Conservation (phyloP, 1,139 yeast genomes). For the Pichia sp. region DNA sequence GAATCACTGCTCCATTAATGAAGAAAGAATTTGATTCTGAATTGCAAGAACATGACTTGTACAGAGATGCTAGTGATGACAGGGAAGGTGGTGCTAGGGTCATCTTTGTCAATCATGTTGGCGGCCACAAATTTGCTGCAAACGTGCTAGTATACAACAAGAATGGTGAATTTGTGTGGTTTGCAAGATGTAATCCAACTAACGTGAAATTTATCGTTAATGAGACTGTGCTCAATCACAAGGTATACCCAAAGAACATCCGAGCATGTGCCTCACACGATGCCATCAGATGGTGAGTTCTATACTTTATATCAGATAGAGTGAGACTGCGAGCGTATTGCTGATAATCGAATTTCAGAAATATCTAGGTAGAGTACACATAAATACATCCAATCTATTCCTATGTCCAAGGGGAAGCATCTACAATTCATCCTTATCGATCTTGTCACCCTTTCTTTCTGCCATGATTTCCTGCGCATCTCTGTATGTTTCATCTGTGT, state of each 20-base stretch:
- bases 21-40: conserved; percentile 70
- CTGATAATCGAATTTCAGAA: too few relatives aligned
- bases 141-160: conserved; percentile 71
- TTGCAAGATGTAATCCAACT: conserved; percentile 76
- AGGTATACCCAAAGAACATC: conserved; percentile 66
- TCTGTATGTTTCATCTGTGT: conserved; percentile 17
- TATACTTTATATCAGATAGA: too few relatives aligned
- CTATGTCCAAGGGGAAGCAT: too few relatives aligned
- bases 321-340: too few relatives aligned
- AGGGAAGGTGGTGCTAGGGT: conserved; percentile 71
- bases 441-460: conserved; percentile 5
- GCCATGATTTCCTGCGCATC: conserved; percentile 10
- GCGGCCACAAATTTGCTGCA: conserved; percentile 93
- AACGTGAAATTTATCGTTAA: conserved; percentile 71
- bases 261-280: conserved; percentile 52
- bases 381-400: too few relatives aligned
- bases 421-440: conserved; percentile 18
- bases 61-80: conserved; percentile 67
- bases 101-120: conserved; percentile 73
- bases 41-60: conserved; percentile 59
- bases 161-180: conserved; percentile 77
- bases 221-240: conserved; percentile 61
- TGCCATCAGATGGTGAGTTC: conserved; percentile 50
- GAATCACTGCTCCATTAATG: conserved; percentile 90
- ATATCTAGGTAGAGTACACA: too few relatives aligned